A percentile compares a stretch with the other conserved stretches of the same genome.
Evolutionary conservation across 2,329 filamentous ascomycete species (phyloP).

Genomic region (Colletotrichum filicis): DNA sequence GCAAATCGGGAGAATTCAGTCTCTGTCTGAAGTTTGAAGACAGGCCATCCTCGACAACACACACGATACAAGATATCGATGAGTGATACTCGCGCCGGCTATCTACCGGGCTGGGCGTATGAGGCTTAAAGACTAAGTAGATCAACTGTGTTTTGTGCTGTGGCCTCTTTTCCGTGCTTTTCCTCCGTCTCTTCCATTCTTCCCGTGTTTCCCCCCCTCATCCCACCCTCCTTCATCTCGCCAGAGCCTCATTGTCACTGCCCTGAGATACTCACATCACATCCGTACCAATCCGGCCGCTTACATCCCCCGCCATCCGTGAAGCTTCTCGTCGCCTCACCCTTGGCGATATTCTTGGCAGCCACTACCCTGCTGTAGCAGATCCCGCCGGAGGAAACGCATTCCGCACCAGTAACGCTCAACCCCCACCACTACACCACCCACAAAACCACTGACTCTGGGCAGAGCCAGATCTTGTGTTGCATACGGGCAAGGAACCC

Average conservation of each 20-base stretch:
- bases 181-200: background rate
- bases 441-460: constrained; percentile 1
- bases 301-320: background rate
- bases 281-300: background rate
- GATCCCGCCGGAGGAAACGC: constrained; percentile 25
- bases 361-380: constrained; percentile 21
- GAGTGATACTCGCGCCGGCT: constrained; percentile 8
- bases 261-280: background rate
- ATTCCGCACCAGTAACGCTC: constrained; percentile 11
- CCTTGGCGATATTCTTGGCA: constrained; percentile 16
- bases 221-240: background rate
- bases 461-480: constrained; percentile 1
- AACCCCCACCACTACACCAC: background rate
- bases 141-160: background rate
- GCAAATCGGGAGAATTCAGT: background rate
- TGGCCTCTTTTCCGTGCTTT: background rate
- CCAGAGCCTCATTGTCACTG: background rate
- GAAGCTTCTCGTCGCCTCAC: constrained; percentile 22
- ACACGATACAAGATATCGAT: background rate
- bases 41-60: background rate
- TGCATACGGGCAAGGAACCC: constrained; percentile 13
- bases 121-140: background rate
- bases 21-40: constrained; percentile 2
- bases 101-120: constrained; percentile 1
- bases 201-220: background rate